Base-by-base conservation (phyloP, 495 filamentous ascomycete species). In the Penicillium roqueforti region DNA sequence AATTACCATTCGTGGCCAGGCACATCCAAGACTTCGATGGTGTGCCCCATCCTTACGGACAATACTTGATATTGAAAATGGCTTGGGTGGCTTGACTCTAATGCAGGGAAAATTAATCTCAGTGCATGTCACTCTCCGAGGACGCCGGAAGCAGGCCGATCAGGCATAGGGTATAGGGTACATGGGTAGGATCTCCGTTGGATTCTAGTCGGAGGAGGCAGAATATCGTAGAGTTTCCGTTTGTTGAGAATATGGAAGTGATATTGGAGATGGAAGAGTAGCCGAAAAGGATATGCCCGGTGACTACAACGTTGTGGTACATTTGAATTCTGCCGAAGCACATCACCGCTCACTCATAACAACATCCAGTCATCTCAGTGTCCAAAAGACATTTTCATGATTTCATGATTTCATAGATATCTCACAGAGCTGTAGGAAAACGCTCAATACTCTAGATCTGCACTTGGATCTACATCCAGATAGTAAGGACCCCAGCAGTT, bases 401-500 rank as follows among this genome's bases (percentile, higher is more conserved):
- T 3, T 36, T n/a, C 14, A 36, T 36, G 32, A 36, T 16, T 36
- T 16, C n/a, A 36, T n/a, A n/a, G 14, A 6, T 16, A 16, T 16
- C 16, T 3, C n/a, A 3, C 32, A n/a, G n/a, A n/a, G n/a, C 32
- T 28, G 26, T n/a, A 11, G 20, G 19, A 14, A 23, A 23, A 44
- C 23, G 50, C 56, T 59, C 48, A 58, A 49, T 44, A 53, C 13
- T 23, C 51, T 26, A 72, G 44, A 51, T 62, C 62, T 32, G 25
- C 54, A 29, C 65, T 57, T 11, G 67, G 65, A 53, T 72, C 69
- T 2, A 68, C 23, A 43, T 72, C 69, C 50, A 72, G 19, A 26
- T 61, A 56, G 41, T 66, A 67, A 6, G 39, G 57, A 20, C 49
- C 39, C 14, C 19, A 47, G 10, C 43, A 40, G 32, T 42, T 55